A percentile compares a stretch with the other conserved stretches of the same genome.
phyloP scores from a whole-genome alignment of 768 basidiomycete species.

The Mycena filopes region DNA sequence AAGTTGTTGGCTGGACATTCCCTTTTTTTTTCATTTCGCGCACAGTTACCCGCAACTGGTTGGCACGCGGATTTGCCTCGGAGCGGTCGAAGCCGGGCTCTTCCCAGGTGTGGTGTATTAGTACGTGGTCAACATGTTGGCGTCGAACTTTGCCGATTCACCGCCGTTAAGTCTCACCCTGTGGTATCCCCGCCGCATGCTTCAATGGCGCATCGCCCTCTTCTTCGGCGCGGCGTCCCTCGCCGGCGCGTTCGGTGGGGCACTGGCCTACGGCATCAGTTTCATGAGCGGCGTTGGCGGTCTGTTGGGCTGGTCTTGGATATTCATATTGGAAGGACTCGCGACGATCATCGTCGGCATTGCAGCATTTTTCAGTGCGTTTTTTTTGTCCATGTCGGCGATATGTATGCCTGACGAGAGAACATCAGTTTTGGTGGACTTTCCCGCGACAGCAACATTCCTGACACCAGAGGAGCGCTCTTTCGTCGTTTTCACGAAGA shows the following conservation, averaged over 20 bases:
- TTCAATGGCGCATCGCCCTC: constrained; percentile 68
- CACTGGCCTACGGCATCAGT: constrained; percentile 65
- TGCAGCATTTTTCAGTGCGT: constrained; percentile 62
- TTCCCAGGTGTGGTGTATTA: constrained; percentile 83
- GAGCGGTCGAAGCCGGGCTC: constrained; percentile 74
- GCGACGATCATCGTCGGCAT: constrained; percentile 67
- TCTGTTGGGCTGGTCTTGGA: constrained; percentile 73
- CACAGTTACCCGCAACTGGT: constrained; percentile 70
- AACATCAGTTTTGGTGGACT: constrained; percentile 66
- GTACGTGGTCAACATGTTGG: constrained; percentile 48
- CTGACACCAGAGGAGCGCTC: constrained; percentile 69
- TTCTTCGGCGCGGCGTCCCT: constrained; percentile 76
- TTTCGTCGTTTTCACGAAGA: constrained; percentile 65
- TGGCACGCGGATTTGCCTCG: constrained; percentile 66
- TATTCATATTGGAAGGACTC: constrained; percentile 72
- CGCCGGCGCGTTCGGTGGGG: constrained; percentile 64
- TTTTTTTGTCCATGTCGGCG: not conserved
- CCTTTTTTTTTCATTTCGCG: not conserved
- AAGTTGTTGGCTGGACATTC: not conserved
- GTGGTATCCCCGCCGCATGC: constrained; percentile 74
- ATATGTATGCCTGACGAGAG: not conserved
- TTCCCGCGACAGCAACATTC: constrained; percentile 67
- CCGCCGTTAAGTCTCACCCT: constrained; percentile 59
- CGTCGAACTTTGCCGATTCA: not conserved
- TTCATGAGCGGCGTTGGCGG: constrained; percentile 60